Conservation (phyloP, 2,329 filamentous ascomycete genomes). For the Chaetomiaceae sp. region DNA sequence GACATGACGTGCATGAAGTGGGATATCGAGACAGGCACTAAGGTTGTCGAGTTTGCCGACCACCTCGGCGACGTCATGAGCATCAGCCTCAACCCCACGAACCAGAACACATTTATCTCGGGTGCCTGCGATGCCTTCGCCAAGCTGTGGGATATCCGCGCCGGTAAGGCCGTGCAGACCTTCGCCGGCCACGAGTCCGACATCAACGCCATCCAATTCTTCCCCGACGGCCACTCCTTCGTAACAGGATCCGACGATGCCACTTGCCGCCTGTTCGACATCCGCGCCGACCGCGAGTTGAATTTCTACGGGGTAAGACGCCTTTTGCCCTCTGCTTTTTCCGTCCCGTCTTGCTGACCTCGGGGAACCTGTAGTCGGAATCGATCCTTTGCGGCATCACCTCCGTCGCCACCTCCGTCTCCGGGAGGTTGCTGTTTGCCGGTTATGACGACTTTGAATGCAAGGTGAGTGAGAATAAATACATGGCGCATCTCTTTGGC, state of each 20-base stretch:
- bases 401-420: constrained; percentile 96
- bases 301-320: constrained; percentile 62
- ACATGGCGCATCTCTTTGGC: no score
- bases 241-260: constrained; percentile 97
- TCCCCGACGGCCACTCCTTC: constrained; percentile 97
- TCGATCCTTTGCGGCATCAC: constrained; percentile 97
- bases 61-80: constrained; percentile 99
- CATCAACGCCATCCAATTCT: constrained; percentile 99
- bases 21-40: constrained; percentile 97
- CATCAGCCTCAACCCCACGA: constrained; percentile 98
- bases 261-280: constrained; percentile 95
- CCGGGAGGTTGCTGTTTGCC: constrained; percentile 88
- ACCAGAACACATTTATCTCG: constrained; percentile 99
- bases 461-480: constrained; percentile 80
- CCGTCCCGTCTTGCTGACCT: constrained; percentile 9
- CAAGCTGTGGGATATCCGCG: constrained; percentile 97
- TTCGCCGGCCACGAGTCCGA: constrained; percentile 98
- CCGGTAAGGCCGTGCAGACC: constrained; percentile 96
- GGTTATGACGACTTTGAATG: constrained; percentile 99
- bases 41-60: constrained; percentile 96
- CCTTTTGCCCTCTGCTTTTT: constrained; percentile 19
- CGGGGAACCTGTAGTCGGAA: constrained; percentile 62
- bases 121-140: constrained; percentile 98
- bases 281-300: constrained; percentile 81
- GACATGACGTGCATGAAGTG: constrained; percentile 99